Evolutionary conservation across 371 early-diverging fungal genomes (phyloP), one percentile per base, ranked within the genome.

Genomic region (Mucor circinelloides): DNA sequence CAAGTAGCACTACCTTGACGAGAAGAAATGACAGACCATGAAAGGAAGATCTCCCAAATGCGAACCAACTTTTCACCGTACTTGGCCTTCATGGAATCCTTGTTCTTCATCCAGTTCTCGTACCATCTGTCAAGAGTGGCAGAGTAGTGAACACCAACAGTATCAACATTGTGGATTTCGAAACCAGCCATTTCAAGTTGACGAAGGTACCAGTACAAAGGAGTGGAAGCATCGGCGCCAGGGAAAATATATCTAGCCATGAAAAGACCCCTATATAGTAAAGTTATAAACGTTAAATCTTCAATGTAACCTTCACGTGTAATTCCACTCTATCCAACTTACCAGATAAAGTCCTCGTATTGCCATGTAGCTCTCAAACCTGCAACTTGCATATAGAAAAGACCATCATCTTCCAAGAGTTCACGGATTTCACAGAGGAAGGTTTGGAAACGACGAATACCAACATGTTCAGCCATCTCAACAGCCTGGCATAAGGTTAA

Each of bases 381-480:
- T 75, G 98, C 98, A 65, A 97, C 94, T 86, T 98, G 98, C 80
- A 98, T 81, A 85, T 88, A 98, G 87, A 97, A 97, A 58, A 98
- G 75, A 72, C 99, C 99, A 84, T 98, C 98, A 77, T 98, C 99
- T 76, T 96, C 93, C 58, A 98, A 84, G 87, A 96, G 88, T 52
- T 95, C 96, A 76, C 89, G 88, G 69, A 97, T 92, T 83, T 98
- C 97, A 52, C 79, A 73, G 81, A 98, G 79, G 84, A 98, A 97
- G 64, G 90, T 88, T 57, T 90, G 88, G 92, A 97, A 97, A 71
- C 91, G 89, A 76, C 91, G 89, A 65, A 97, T 87, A 74, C 98
- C 99, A 48, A 98, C 97, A 77, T 97, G 99, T 86, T 98, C 98
- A 71, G 99, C 96, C 98, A 98, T 97, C 77, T 97, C 97, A 69